Percentiles rank a stretch among this genome's conserved stretches.
These are phyloP conservation scores for Heracleum sosnowskyi DNA, from an alignment of 129 eudicot species.

Conservation along the genomic window DNA sequence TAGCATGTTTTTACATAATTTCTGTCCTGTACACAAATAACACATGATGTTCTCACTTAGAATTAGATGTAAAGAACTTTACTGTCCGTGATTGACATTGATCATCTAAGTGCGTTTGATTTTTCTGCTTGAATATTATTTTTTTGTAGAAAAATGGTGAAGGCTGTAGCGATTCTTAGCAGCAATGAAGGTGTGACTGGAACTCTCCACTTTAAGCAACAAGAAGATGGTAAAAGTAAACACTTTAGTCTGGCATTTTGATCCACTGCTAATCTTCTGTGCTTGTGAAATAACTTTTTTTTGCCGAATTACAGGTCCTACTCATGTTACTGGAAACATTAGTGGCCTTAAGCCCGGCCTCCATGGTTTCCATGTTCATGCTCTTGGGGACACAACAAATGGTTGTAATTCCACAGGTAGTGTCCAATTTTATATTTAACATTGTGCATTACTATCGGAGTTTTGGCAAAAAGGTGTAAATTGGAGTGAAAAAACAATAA, in stretches of 20 bases:
- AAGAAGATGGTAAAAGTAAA: conserved; percentile 40
- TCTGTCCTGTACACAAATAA: background rate
- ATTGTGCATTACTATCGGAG: too few species aligned
- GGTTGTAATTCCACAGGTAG: conserved; percentile 60
- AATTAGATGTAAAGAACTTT: background rate
- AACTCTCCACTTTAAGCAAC: conserved; percentile 41
- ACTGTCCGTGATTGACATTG: background rate
- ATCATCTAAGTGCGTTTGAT: too few species aligned
- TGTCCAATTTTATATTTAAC: background rate
- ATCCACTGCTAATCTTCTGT: background rate
- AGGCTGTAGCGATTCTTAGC: conserved; percentile 53
- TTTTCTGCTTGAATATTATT: background rate
- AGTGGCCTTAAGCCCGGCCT: conserved; percentile 53
- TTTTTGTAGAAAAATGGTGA: conserved; percentile 32
- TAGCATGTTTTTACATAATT: background rate
- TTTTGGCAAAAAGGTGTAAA: too few species aligned
- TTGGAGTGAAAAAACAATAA: too few species aligned
- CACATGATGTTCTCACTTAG: background rate
- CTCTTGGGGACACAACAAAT: conserved; percentile 62
- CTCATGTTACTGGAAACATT: conserved; percentile 40
- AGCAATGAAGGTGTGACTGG: conserved; percentile 56
- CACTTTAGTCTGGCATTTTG: background rate
- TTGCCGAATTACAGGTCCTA: conserved; percentile 26
- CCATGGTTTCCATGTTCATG: conserved; percentile 62
- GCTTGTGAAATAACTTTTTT: background rate